Conservation (phyloP, 257 asterid species). For the Prunella vulgaris region DNA sequence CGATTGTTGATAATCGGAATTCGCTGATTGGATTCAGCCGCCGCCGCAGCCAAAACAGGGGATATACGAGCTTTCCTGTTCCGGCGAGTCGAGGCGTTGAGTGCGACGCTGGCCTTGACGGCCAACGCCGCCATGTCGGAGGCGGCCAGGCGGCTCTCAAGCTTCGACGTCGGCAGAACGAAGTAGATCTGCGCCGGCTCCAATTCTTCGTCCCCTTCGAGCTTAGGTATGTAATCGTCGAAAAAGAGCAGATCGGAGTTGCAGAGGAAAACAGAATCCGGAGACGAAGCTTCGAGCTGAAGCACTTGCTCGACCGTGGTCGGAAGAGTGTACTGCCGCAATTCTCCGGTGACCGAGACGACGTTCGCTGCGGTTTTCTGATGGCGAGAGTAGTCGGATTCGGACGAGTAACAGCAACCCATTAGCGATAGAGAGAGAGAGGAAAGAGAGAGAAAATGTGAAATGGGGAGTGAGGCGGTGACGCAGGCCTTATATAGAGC, state of each 20-base stretch:
- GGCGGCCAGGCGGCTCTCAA: conserved; percentile 43
- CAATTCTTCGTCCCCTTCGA: conserved; percentile 32
- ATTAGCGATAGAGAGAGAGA: conserved; percentile 25
- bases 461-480: conserved; percentile 23
- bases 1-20: neutral
- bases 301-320: conserved; percentile 46
- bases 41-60: conserved; percentile 32
- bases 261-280: conserved; percentile 42
- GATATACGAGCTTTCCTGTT: conserved; percentile 45
- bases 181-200: conserved; percentile 62
- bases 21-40: conserved; percentile 5
- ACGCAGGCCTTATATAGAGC: neutral
- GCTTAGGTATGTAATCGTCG: conserved; percentile 49
- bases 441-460: neutral
- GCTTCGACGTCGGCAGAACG: conserved; percentile 45
- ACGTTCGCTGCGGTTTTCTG: conserved; percentile 38
- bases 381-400: conserved; percentile 10
- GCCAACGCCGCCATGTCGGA: conserved; percentile 83
- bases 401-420: conserved; percentile 29
- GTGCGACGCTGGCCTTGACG: conserved; percentile 65
- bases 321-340: conserved; percentile 49
- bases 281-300: conserved; percentile 17
- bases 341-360: conserved; percentile 43
- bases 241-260: conserved; percentile 54
- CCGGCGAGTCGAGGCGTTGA: conserved; percentile 28